Evolutionary conservation across 2,329 filamentous ascomycete species (phyloP).

Genomic region (Berkeleyomyces rouxiae): DNA sequence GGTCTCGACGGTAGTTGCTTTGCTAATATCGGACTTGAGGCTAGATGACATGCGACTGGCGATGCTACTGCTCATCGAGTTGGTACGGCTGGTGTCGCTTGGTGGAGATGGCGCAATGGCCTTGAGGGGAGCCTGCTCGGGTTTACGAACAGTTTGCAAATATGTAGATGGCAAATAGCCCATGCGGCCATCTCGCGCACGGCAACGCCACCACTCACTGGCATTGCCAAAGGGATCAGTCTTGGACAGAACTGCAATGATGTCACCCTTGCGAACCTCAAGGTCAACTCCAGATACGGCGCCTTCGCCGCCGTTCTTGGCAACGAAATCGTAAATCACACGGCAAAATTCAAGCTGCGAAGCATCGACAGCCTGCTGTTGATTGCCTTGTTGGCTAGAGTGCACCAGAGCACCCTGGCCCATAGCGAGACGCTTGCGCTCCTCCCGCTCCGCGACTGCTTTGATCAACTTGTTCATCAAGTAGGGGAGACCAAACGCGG

Average conservation of each 20-base stretch:
- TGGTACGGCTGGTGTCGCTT: slow-evolving; percentile 31
- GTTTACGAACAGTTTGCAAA: slow-evolving; percentile 53
- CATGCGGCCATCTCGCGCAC: slow-evolving; percentile 73
- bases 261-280: slow-evolving; percentile 82
- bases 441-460: slow-evolving; percentile 63
- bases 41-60: slow-evolving; percentile 7
- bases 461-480: slow-evolving; percentile 93
- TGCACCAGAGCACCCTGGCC: slow-evolving; percentile 23
- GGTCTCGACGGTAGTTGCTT: slow-evolving; percentile 7
- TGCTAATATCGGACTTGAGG: slow-evolving; percentile 11
- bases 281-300: slow-evolving; percentile 61
- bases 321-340: slow-evolving; percentile 83
- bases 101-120: slow-evolving; percentile 33
- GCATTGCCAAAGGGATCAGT: slow-evolving; percentile 80
- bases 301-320: slow-evolving; percentile 34
- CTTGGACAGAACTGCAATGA: slow-evolving; percentile 87
- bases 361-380: slow-evolving; percentile 52
- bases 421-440: slow-evolving; percentile 38
- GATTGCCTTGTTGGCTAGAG: slow-evolving; percentile 33
- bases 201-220: slow-evolving; percentile 94
- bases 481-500: slow-evolving; percentile 89
- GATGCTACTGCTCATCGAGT: slow-evolving; percentile 30
- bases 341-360: slow-evolving; percentile 93
- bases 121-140: slow-evolving; percentile 27
- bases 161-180: slow-evolving; percentile 89